phyloP scores from a whole-genome alignment of 2,329 filamentous ascomycete species.

The Phyllosticta ampelicida region DNA sequence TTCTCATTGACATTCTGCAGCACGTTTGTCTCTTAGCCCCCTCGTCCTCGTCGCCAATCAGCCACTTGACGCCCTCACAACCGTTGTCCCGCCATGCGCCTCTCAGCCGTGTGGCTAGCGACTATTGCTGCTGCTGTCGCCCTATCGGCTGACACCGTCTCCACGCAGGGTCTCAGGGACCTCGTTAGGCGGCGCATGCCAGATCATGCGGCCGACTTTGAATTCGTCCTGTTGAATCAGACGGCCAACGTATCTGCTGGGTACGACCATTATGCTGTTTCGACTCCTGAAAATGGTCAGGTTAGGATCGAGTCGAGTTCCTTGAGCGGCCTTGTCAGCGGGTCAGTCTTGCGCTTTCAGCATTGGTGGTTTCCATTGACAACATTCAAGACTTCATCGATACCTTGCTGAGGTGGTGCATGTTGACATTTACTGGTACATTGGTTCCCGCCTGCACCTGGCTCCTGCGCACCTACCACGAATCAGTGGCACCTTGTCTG shows the following conservation, averaged over 20 bases:
- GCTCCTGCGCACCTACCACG: slow-evolving; percentile 22
- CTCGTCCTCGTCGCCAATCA: neutral
- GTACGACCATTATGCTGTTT: neutral
- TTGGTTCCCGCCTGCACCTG: slow-evolving; percentile 32
- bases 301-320: neutral
- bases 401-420: slow-evolving; percentile 33
- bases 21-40: neutral
- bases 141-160: neutral
- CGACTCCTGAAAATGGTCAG: neutral
- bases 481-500: slow-evolving; percentile 24
- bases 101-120: neutral
- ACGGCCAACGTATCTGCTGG: neutral
- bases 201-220: slow-evolving; percentile 14
- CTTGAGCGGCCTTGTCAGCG: neutral
- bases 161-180: slow-evolving; percentile 6
- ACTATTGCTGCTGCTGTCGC: neutral
- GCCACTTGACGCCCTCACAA: neutral
- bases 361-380: neutral
- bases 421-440: slow-evolving; percentile 39
- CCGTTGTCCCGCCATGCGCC: neutral
- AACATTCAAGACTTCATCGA: slow-evolving; percentile 24
- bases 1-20: neutral
- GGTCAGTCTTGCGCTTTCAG: neutral
- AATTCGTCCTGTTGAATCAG: slow-evolving; percentile 12
- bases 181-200: slow-evolving; percentile 18